Evolutionary conservation across 2,329 filamentous ascomycete species (phyloP).

Genomic region (Botrytis porri): DNA sequence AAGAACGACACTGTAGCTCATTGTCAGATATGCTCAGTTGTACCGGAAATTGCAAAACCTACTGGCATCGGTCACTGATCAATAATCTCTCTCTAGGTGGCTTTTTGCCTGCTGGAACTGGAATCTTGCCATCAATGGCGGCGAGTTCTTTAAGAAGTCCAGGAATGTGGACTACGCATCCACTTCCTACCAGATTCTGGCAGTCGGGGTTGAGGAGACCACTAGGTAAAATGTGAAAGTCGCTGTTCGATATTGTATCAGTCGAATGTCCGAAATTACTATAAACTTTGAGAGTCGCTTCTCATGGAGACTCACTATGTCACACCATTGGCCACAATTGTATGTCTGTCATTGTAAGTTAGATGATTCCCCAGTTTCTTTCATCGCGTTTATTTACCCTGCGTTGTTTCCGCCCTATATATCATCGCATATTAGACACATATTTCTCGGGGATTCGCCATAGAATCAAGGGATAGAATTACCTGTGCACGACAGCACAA

Average conservation of each 20-base stretch:
- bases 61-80: slow-evolving; percentile 50
- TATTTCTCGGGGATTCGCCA: slow-evolving; percentile 16
- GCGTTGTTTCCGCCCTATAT: slow-evolving; percentile 54
- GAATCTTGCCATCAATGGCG: slow-evolving; percentile 56
- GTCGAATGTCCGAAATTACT: neutral
- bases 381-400: slow-evolving; percentile 29
- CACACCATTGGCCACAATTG: slow-evolving; percentile 42
- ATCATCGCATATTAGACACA: neutral
- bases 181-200: slow-evolving; percentile 72
- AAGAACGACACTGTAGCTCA: slow-evolving; percentile 59
- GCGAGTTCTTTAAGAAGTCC: slow-evolving; percentile 64
- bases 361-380: neutral
- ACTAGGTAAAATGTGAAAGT: slow-evolving; percentile 58
- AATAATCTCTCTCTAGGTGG: slow-evolving; percentile 55
- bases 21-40: neutral
- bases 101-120: slow-evolving; percentile 32
- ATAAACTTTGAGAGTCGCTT: neutral
- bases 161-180: slow-evolving; percentile 64
- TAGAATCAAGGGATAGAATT: slow-evolving; percentile 1
- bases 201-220: slow-evolving; percentile 70
- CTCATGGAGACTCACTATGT: slow-evolving; percentile 37
- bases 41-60: neutral
- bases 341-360: slow-evolving; percentile 34
- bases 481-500: slow-evolving; percentile 20
- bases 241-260: slow-evolving; percentile 22